Conservation (phyloP, 768 basidiomycete genomes). For the Mycena amicta region DNA sequence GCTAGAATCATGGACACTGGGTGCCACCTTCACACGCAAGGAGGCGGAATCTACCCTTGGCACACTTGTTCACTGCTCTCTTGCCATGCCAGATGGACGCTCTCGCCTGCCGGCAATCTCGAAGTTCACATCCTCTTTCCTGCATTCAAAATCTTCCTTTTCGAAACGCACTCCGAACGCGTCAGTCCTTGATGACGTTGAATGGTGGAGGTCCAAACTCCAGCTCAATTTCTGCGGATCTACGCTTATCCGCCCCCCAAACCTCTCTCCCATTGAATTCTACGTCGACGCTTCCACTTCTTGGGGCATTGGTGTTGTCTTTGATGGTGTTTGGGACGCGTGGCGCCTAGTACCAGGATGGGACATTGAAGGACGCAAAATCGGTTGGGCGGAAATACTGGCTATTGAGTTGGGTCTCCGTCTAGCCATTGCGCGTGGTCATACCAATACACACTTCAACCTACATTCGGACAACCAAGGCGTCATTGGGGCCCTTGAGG, state of each 20-base stretch:
- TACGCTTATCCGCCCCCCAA: conserved; percentile 13
- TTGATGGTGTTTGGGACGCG: conserved; percentile 35
- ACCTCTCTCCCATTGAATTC: conserved; percentile 14
- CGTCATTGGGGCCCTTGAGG: conserved; percentile 30
- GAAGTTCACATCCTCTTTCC: no score
- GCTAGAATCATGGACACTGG: conserved; percentile 23
- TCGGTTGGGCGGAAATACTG: conserved; percentile 47
- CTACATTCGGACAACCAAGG: conserved; percentile 36
- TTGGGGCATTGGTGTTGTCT: no score
- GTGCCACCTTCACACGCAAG: conserved; percentile 10
- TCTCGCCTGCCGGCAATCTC: no score
- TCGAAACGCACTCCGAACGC: conserved; percentile 13
- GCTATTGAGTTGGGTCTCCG: conserved; percentile 39
- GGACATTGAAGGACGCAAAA: conserved; percentile 29
- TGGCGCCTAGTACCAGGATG: conserved; percentile 34
- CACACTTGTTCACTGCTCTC: conserved; percentile 37
- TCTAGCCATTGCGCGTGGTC: conserved; percentile 25
- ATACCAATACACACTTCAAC: conserved; percentile 27
- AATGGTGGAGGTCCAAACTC: conserved; percentile 28
- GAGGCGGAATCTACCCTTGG: conserved; percentile 32
- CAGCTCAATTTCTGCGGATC: conserved; percentile 3
- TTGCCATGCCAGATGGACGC: conserved; percentile 32
- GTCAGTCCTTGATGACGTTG: conserved; percentile 21
- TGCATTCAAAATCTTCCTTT: no score
- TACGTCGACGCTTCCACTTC: no score